Conservation (phyloP, 257 asterid genomes). For the Solanum commersonii region DNA sequence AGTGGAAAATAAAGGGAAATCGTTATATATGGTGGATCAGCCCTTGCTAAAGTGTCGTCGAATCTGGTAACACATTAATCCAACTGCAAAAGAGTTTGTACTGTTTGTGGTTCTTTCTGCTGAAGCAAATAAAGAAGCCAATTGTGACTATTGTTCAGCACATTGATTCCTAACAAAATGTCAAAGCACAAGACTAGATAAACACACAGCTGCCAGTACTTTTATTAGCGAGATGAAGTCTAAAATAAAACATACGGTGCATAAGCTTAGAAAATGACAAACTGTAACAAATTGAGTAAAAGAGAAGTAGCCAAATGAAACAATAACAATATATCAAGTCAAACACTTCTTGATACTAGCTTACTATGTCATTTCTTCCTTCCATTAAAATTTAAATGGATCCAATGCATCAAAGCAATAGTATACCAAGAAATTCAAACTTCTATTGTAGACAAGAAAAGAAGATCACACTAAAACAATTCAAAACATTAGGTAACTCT, state of each 20-base stretch:
- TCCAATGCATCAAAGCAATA: background rate
- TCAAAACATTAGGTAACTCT: background rate
- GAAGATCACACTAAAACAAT: background rate
- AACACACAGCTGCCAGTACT: background rate
- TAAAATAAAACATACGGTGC: background rate
- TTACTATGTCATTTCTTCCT: background rate
- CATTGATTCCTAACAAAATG: background rate
- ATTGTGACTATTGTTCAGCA: background rate
- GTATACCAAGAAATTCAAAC: background rate
- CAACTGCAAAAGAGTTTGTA: background rate
- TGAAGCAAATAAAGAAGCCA: slow-evolving; percentile 1
- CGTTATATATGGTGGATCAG: background rate
- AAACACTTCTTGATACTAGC: background rate
- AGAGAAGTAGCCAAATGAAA: background rate
- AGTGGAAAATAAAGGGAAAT: slow-evolving; percentile 6
- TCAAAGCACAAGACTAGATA: background rate
- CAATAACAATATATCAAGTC: background rate
- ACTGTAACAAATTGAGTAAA: background rate
- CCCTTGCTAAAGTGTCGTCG: background rate
- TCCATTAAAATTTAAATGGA: background rate
- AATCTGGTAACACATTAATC: background rate
- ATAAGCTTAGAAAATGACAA: background rate
- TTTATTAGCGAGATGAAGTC: background rate
- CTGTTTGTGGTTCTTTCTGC: background rate
- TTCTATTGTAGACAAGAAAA: background rate